phyloP scores from a whole-genome alignment of 805 yeast species.

The Kodamaea restingae region DNA sequence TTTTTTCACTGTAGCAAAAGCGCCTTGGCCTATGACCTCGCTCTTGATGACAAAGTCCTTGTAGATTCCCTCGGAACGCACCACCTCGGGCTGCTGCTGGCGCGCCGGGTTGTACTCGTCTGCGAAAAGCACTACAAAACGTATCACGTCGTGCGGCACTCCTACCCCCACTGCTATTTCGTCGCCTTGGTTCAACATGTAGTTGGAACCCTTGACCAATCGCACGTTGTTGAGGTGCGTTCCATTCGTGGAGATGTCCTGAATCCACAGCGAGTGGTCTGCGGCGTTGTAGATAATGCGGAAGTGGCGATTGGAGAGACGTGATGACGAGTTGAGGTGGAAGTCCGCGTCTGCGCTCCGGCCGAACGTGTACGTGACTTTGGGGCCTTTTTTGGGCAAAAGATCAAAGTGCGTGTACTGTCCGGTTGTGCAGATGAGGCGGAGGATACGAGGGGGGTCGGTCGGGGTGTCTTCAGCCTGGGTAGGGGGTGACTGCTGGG shows the following conservation, averaged over 20 bases:
- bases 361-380: conserved; percentile 66
- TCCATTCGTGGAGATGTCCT: conserved; percentile 87
- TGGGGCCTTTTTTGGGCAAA: conserved; percentile 26
- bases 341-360: conserved; percentile 66
- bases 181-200: conserved; percentile 86
- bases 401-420: conserved; percentile 48
- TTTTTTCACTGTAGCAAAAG: conserved; percentile 92
- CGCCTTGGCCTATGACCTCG: conserved; percentile 95
- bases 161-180: conserved; percentile 90
- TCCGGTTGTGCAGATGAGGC: conserved; percentile 59
- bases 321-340: conserved; percentile 51
- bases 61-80: conserved; percentile 52
- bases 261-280: conserved; percentile 54
- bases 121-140: conserved; percentile 50
- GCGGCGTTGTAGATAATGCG: conserved; percentile 62
- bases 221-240: conserved; percentile 77
- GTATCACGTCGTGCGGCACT: conserved; percentile 61
- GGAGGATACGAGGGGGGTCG: conserved; percentile 39
- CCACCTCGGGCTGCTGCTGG: conserved; percentile 24
- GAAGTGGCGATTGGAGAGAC: conserved; percentile 72
- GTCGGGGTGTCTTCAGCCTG: conserved; percentile 22
- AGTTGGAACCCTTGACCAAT: conserved; percentile 71
- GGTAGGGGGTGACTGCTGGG: conserved; percentile 33
- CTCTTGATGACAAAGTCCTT: conserved; percentile 73
- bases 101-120: conserved; percentile 34